phyloP scores from a whole-genome alignment of 495 filamentous ascomycete species.

The Physcia stellaris region DNA sequence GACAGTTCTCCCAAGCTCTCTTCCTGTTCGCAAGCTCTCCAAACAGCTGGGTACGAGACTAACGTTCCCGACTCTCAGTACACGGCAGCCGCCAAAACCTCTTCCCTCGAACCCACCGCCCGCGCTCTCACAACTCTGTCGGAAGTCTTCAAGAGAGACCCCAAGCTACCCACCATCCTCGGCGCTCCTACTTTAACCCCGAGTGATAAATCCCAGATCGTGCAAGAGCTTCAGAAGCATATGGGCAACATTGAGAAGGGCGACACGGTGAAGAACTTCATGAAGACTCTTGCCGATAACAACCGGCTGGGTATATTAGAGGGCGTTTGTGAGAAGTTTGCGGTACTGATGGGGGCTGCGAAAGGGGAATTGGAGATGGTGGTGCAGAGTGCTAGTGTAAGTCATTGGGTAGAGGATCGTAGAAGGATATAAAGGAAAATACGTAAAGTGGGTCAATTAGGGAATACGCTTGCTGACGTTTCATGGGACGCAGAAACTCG shows the following conservation, averaged over 20 bases:
- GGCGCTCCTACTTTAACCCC: constrained; percentile 61
- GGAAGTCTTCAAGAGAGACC: constrained; percentile 61
- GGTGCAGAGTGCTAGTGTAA: constrained; percentile 80
- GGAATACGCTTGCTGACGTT: no score
- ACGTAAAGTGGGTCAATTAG: neutral
- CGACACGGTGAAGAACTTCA: constrained; percentile 86
- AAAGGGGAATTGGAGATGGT: constrained; percentile 85
- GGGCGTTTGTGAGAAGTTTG: constrained; percentile 78
- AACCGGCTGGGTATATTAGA: constrained; percentile 78
- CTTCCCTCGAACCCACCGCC: constrained; percentile 66
- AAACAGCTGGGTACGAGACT: constrained; percentile 7
- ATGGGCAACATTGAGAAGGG: constrained; percentile 52
- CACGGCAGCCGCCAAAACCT: constrained; percentile 82
- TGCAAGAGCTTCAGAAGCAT: constrained; percentile 72
- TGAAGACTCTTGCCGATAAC: constrained; percentile 81
- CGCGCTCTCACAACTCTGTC: constrained; percentile 58
- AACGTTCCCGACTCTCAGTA: constrained; percentile 53
- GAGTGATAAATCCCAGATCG: constrained; percentile 69
- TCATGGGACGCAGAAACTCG: constrained; percentile 49
- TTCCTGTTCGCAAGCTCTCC: constrained; percentile 9
- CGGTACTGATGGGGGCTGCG: constrained; percentile 69
- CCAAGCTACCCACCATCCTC: constrained; percentile 64
- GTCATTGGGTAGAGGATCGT: constrained; percentile 16
- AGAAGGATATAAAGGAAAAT: neutral
- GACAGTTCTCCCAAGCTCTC: constrained; percentile 19